Evolutionary conservation across 1,139 yeast species (phyloP).

Genomic region (Sugiyamaella neomexicana): DNA sequence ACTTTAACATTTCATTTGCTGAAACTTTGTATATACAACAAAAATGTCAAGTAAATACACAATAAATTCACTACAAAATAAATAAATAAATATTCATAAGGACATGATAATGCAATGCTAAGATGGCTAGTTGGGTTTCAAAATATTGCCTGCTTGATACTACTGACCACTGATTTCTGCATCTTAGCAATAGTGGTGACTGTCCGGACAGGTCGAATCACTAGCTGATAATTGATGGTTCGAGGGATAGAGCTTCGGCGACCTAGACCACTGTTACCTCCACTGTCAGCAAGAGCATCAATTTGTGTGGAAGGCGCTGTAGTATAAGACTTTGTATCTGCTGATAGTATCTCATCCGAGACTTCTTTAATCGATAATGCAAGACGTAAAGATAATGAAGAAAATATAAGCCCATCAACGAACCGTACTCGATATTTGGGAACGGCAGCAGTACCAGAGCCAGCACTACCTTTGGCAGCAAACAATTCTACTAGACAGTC

Average conservation of each 20-base stretch:
- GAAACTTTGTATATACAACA: too few relatives aligned
- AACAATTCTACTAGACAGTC: neutral
- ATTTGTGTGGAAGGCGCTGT: neutral
- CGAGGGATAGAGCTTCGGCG: constrained; percentile 6
- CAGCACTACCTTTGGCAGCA: neutral
- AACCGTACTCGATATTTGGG: constrained; percentile 20
- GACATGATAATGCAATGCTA: neutral
- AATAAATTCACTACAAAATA: neutral
- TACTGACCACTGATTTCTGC: constrained; percentile 15
- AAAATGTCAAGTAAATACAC: neutral
- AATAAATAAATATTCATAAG: too few relatives aligned
- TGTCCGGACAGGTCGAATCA: constrained; percentile 15
- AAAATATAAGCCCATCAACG: constrained; percentile 24
- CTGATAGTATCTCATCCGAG: neutral
- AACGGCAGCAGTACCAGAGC: neutral
- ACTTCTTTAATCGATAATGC: constrained; percentile 12
- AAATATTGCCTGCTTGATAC: constrained; percentile 18
- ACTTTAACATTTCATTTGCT: neutral
- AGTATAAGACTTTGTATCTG: neutral
- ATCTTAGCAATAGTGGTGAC: constrained; percentile 16
- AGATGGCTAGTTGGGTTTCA: neutral
- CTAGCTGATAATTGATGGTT: constrained; percentile 11
- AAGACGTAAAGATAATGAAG: constrained; percentile 22
- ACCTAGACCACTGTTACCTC: neutral
- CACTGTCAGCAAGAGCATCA: neutral